Evolutionary conservation across 78 protist genomes (phyloP).

Genomic region (Dictyostelium capitatum): DNA sequence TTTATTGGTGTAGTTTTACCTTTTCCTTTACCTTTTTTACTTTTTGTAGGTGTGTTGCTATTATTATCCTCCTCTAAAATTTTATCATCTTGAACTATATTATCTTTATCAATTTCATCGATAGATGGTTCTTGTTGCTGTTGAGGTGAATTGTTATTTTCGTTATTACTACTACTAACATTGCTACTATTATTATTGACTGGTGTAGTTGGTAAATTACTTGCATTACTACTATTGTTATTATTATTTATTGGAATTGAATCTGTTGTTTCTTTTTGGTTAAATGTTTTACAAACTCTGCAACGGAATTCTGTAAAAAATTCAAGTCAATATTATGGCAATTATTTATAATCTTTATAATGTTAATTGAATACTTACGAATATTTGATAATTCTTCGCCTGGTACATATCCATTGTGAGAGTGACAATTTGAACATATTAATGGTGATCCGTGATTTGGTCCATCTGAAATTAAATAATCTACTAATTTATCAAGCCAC

Average conservation of each 20-base stretch:
- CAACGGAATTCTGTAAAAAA: slow-evolving; percentile 71
- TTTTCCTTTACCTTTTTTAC: slow-evolving; percentile 8
- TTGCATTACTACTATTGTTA: background rate
- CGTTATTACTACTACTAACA: no score
- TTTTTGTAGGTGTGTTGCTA: background rate
- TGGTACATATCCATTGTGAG: slow-evolving; percentile 75
- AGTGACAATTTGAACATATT: slow-evolving; percentile 50
- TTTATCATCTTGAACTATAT: background rate
- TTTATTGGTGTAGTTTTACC: background rate
- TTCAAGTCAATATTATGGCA: no score
- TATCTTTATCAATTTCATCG: slow-evolving; percentile 6
- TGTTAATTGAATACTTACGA: slow-evolving; percentile 17
- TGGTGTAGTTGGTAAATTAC: no score
- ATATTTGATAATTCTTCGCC: slow-evolving; percentile 28
- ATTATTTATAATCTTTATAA: no score
- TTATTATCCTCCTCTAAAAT: background rate
- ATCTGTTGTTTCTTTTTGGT: slow-evolving; percentile 51
- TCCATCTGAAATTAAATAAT: slow-evolving; percentile 57
- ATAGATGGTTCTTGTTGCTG: background rate
- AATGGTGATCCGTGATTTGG: slow-evolving; percentile 74
- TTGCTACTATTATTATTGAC: no score
- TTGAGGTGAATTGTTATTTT: background rate
- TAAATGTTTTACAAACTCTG: slow-evolving; percentile 46
- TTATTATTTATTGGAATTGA: background rate
- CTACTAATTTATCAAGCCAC: slow-evolving; percentile 64